phyloP scores from a whole-genome alignment of 208 protist species.

The Crithidia bombi region DNA sequence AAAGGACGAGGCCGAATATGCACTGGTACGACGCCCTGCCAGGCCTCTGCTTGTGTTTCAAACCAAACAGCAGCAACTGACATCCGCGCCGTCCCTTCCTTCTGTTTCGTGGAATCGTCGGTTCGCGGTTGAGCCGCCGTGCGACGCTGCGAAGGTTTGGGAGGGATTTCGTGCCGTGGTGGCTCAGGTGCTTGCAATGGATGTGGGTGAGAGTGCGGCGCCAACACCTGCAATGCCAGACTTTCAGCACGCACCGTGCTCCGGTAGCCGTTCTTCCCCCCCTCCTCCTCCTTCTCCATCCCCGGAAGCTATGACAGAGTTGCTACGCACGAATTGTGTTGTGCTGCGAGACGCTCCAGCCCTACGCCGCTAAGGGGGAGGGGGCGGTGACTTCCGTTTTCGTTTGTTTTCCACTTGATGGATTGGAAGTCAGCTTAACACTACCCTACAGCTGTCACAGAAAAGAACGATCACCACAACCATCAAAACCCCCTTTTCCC shows the following conservation, averaged over 20 bases:
- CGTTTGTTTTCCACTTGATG: too few species aligned
- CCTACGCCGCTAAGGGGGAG: too few species aligned
- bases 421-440: too few species aligned
- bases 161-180: too few species aligned
- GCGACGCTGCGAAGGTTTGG: neutral
- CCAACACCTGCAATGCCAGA: neutral
- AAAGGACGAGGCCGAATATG: neutral
- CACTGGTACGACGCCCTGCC: slow-evolving; percentile 1
- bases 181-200: too few species aligned
- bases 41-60: neutral
- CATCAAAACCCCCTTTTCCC: too few species aligned
- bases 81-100: neutral
- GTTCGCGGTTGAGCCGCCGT: neutral
- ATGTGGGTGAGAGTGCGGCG: neutral
- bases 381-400: too few species aligned
- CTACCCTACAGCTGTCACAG: too few species aligned
- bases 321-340: slow-evolving; percentile 3
- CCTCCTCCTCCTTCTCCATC: neutral
- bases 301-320: neutral
- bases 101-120: neutral
- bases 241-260: neutral
- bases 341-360: neutral
- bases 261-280: too few species aligned
- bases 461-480: too few species aligned
- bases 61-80: neutral